Conservation (phyloP, 371 early-diverging fungal species). For the Mucor indicus region DNA sequence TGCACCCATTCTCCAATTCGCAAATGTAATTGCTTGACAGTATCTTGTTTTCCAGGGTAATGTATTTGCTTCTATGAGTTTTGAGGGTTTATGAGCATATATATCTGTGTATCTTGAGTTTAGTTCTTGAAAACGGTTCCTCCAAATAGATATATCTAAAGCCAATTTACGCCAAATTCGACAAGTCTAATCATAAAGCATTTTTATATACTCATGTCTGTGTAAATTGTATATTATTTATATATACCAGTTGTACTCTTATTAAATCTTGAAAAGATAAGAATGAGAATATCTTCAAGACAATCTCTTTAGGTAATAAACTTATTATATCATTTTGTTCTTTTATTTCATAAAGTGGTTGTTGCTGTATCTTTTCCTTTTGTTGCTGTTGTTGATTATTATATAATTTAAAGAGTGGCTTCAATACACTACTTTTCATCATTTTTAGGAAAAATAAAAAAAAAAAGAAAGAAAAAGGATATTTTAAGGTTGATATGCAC, state of each 20-base stretch:
- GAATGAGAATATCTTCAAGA: conserved; percentile 26
- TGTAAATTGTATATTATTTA: background rate
- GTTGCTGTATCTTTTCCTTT: background rate
- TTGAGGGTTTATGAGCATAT: conserved; percentile 23
- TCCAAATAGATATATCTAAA: conserved; percentile 38
- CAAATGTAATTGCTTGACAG: conserved; percentile 33
- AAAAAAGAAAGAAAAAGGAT: conserved; percentile 4
- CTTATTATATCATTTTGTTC: conserved; percentile 20
- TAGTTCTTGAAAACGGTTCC: conserved; percentile 19
- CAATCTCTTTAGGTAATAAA: conserved; percentile 37
- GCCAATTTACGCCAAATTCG: conserved; percentile 35
- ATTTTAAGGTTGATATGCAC: conserved; percentile 3
- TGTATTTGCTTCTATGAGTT: background rate
- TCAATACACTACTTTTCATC: conserved; percentile 36
- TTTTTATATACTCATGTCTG: background rate
- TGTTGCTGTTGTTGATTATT: no score
- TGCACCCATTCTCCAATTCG: conserved; percentile 44
- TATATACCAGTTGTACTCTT: conserved; percentile 34
- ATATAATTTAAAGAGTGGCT: conserved; percentile 32
- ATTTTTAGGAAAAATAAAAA: conserved; percentile 15
- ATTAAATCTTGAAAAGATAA: conserved; percentile 37
- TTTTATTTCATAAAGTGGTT: background rate
- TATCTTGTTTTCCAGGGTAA: conserved; percentile 37
- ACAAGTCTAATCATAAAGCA: conserved; percentile 26
- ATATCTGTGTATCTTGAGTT: conserved; percentile 31